phyloP scores from a whole-genome alignment of 176 grass and related monocot species.

The Poa annua region DNA sequence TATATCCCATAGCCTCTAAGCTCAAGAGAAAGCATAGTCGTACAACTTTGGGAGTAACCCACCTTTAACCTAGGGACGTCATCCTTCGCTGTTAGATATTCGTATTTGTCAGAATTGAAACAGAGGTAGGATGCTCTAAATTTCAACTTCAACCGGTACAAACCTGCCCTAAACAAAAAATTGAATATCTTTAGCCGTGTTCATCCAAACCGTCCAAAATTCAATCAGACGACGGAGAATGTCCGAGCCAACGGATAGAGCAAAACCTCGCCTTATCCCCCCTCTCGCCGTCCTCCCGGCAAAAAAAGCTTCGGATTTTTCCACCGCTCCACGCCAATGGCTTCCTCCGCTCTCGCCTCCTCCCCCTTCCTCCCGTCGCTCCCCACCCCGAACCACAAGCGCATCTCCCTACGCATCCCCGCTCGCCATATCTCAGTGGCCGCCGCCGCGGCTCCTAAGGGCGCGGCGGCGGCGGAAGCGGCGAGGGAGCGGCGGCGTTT shows the following conservation, averaged over 20 bases:
- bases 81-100: too few relatives aligned
- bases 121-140: too few relatives aligned
- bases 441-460: constrained; percentile 19
- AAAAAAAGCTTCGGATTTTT: constrained; percentile 28
- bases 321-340: constrained; percentile 40
- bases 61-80: too few relatives aligned
- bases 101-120: too few relatives aligned
- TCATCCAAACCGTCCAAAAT: neutral
- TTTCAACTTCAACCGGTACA: too few relatives aligned
- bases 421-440: neutral
- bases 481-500: constrained; percentile 52
- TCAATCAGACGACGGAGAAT: neutral
- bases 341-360: constrained; percentile 43
- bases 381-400: neutral
- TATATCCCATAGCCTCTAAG: too few relatives aligned
- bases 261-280: constrained; percentile 44
- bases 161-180: too few relatives aligned
- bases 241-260: neutral
- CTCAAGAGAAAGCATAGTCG: too few relatives aligned
- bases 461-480: constrained; percentile 37
- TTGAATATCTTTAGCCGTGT: neutral
- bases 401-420: neutral
- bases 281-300: constrained; percentile 1
- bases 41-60: too few relatives aligned
- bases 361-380: constrained; percentile 41